Evolutionary conservation across 805 yeast genomes (phyloP).

Genomic region (Martiniozyma abietophila): DNA sequence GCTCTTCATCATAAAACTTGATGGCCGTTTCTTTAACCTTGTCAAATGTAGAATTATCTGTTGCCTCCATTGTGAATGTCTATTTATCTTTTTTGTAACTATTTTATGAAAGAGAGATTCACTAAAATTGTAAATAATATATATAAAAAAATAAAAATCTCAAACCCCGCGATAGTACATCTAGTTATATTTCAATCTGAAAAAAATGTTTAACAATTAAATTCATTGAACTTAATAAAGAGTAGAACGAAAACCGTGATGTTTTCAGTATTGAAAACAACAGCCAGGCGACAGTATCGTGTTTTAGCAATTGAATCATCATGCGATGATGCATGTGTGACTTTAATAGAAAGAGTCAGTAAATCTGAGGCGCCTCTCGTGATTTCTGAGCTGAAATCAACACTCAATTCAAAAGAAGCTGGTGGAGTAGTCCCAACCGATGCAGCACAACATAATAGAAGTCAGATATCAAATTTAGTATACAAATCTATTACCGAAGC

Average conservation of each 20-base stretch:
- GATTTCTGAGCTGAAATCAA: slow-evolving; percentile 50
- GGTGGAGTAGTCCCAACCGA: slow-evolving; percentile 89
- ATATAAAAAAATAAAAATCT: no score
- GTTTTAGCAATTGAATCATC: slow-evolving; percentile 87
- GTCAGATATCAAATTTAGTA: slow-evolving; percentile 43
- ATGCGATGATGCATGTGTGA: slow-evolving; percentile 92
- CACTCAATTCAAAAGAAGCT: slow-evolving; percentile 51
- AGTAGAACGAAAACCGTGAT: no score
- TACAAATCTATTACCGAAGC: slow-evolving; percentile 32
- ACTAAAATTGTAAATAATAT: no score
- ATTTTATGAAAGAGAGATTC: no score
- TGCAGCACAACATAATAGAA: slow-evolving; percentile 75
- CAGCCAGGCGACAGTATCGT: slow-evolving; percentile 37
- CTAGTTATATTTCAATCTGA: no score
- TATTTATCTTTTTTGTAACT: no score
- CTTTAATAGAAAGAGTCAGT: slow-evolving; percentile 48
- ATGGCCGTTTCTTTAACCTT: slow-evolving; percentile 35
- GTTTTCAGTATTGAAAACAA: no score
- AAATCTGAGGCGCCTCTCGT: slow-evolving; percentile 34
- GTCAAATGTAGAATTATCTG: no score
- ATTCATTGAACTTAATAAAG: no score
- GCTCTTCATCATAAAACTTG: slow-evolving; percentile 42
- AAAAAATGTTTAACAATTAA: no score
- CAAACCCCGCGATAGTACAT: no score
- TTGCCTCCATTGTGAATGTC: no score